Percentiles rank a stretch among this genome's conserved stretches.
phyloP scores from a whole-genome alignment of 176 grass and related monocot species.

The Rhynchospora breviuscula region DNA sequence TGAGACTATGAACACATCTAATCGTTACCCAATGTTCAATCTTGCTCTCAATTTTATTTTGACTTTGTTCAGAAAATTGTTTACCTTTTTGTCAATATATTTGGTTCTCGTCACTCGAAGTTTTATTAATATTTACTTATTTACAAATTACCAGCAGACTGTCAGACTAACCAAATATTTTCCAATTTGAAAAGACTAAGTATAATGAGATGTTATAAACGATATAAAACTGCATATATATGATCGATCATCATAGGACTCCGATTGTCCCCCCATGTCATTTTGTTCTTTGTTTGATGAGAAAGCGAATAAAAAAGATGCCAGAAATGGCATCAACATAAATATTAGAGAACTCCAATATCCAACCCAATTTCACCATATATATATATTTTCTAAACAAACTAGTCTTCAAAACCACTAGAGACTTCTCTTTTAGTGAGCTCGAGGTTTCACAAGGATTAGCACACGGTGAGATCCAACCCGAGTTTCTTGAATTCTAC shows the following conservation, averaged over 20 bases:
- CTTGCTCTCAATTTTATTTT: slow-evolving; percentile 3
- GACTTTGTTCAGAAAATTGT: no score
- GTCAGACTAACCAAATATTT: not conserved
- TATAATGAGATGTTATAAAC: not conserved
- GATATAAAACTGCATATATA: not conserved
- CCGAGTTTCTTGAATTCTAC: slow-evolving; percentile 65
- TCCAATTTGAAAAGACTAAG: not conserved
- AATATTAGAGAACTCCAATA: not conserved
- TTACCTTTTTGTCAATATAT: not conserved
- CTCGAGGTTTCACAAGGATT: slow-evolving; percentile 47
- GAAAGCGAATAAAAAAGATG: not conserved
- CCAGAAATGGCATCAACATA: not conserved
- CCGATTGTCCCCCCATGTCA: not conserved
- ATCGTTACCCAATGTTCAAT: slow-evolving; percentile 7
- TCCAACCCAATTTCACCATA: not conserved
- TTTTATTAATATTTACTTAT: not conserved
- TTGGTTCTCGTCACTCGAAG: not conserved
- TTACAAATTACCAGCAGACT: not conserved
- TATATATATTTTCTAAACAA: not conserved
- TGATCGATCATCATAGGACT: not conserved
- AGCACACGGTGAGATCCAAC: slow-evolving; percentile 73
- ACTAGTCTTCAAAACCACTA: not conserved
- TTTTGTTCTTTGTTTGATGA: not conserved
- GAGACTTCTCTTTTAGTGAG: not conserved
- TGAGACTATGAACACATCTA: not conserved